A percentile compares a stretch with the other conserved stretches of the same genome.
phyloP scores from a whole-genome alignment of 805 yeast genomes.

The Metschnikowia baotianmanensis region DNA sequence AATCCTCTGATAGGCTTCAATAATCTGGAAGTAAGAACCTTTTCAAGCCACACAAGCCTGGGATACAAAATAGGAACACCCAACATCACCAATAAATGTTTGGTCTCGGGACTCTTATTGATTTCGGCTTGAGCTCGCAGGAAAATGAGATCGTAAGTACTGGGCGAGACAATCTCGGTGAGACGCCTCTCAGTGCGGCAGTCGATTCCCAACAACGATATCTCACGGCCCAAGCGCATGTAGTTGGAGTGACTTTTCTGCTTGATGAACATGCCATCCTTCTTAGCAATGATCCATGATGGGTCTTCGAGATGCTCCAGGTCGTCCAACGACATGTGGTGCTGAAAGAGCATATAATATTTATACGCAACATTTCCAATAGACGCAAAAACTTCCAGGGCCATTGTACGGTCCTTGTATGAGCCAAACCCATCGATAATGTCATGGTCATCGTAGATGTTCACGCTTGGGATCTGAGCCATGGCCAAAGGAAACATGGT shows the following conservation, averaged over 20 bases:
- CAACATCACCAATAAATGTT: conserved; percentile 77
- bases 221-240: conserved; percentile 69
- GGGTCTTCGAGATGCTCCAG: conserved; percentile 39
- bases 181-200: conserved; percentile 88
- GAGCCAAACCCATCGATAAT: conserved; percentile 96
- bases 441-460: conserved; percentile 93
- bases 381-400: conserved; percentile 59
- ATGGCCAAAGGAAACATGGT: conserved; percentile 67
- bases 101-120: conserved; percentile 50
- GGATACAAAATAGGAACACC: conserved; percentile 98
- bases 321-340: conserved; percentile 57
- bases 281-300: conserved; percentile 60
- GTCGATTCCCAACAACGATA: conserved; percentile 78
- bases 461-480: conserved; percentile 81
- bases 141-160: conserved; percentile 62
- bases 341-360: conserved; percentile 90
- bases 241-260: conserved; percentile 66
- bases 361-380: conserved; percentile 80
- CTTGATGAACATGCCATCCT: conserved; percentile 65
- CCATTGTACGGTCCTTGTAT: conserved; percentile 74
- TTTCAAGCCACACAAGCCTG: conserved; percentile 86
- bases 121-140: conserved; percentile 58
- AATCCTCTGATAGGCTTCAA: conserved; percentile 61
- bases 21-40: conserved; percentile 55
- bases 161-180: conserved; percentile 50